Evolutionary conservation across 2,329 filamentous ascomycete genomes (phyloP).

Genomic region (Claviceps sp.): DNA sequence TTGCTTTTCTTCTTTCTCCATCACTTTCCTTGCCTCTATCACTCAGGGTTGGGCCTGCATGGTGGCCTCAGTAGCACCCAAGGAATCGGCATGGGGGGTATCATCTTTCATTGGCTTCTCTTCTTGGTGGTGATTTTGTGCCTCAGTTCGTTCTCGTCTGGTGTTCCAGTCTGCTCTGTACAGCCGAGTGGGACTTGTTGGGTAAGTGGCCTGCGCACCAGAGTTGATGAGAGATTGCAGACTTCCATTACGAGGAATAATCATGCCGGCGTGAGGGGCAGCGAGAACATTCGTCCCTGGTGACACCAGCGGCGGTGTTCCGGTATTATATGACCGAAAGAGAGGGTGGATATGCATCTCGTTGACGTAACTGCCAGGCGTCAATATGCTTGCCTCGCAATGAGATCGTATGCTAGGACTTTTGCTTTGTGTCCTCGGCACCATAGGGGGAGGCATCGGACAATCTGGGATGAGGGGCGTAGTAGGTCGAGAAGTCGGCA

Average conservation of each 20-base stretch:
- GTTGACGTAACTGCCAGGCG: conserved; percentile 20
- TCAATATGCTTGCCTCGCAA: conserved; percentile 14
- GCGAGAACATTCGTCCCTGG: conserved; percentile 60
- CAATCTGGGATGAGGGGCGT: conserved; percentile 34
- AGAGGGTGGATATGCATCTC: conserved; percentile 67
- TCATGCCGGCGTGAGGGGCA: conserved; percentile 52
- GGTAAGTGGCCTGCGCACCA: conserved; percentile 32
- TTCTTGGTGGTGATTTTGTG: neutral
- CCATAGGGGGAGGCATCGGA: conserved; percentile 33
- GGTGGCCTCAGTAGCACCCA: conserved; percentile 47
- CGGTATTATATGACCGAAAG: conserved; percentile 58
- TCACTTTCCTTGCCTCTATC: neutral
- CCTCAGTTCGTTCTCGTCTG: neutral
- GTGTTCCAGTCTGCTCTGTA: conserved; percentile 1
- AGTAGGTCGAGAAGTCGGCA: conserved; percentile 47
- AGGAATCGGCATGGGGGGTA: conserved; percentile 48
- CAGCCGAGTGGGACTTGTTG: conserved; percentile 34
- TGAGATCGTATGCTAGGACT: conserved; percentile 26
- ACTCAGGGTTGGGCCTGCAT: conserved; percentile 28
- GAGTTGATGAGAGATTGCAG: conserved; percentile 36
- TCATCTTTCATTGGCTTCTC: conserved; percentile 32
- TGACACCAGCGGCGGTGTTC: conserved; percentile 43
- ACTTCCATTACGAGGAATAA: conserved; percentile 42
- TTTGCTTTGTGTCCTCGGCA: conserved; percentile 36
- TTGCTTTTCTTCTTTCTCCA: neutral